Conservation (phyloP, 2,329 filamentous ascomycete genomes). For the Fusarium azukiicola region DNA sequence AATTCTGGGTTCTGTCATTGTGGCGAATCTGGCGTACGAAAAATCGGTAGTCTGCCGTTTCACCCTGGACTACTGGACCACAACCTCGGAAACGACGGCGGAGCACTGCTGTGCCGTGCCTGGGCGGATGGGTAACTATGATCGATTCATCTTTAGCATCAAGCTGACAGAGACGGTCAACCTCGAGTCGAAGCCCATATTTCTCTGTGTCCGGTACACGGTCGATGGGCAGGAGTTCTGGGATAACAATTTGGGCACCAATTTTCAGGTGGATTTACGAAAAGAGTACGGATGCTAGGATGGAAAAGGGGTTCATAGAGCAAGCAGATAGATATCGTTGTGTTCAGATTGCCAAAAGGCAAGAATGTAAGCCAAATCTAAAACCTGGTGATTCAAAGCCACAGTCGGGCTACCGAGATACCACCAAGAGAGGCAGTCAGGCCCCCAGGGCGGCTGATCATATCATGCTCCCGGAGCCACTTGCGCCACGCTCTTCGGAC, state of each 20-base stretch:
- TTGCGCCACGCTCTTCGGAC: neutral
- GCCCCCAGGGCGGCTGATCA: neutral
- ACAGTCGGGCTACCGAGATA: neutral
- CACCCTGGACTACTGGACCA: constrained; percentile 14
- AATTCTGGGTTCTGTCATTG: constrained; percentile 13
- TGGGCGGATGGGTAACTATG: neutral
- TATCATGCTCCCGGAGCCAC: constrained; percentile 8
- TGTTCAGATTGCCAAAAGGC: neutral
- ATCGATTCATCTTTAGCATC: constrained; percentile 13
- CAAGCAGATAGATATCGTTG: constrained; percentile 1
- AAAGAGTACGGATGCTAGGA: constrained; percentile 3
- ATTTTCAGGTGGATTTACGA: constrained; percentile 6
- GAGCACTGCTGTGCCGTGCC: neutral
- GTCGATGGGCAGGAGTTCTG: constrained; percentile 12
- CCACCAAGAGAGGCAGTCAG: constrained; percentile 3
- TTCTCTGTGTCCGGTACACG: constrained; percentile 10
- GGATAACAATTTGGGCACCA: constrained; percentile 13
- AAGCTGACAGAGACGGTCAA: constrained; percentile 1
- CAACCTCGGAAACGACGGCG: neutral
- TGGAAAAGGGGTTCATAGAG: neutral
- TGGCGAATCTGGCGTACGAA: constrained; percentile 2
- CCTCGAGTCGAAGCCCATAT: constrained; percentile 2
- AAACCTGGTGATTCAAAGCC: constrained; percentile 11
- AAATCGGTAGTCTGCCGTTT: constrained; percentile 14
- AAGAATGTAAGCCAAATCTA: neutral